Evolutionary conservation across 345 rosid genomes (phyloP).

Genomic region (Populus nigra): DNA sequence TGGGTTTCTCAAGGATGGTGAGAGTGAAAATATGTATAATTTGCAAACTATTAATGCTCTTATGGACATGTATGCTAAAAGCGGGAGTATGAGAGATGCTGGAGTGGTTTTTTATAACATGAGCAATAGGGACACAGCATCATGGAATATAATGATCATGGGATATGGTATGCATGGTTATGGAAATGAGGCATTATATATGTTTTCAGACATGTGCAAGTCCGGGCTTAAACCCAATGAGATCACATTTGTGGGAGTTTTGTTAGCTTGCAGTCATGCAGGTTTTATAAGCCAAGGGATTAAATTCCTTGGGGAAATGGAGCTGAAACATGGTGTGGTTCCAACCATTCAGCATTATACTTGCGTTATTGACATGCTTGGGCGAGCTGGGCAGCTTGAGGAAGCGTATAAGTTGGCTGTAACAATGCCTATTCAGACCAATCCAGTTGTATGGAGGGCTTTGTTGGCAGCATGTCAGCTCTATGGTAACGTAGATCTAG

Average conservation of each 20-base stretch:
- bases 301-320: conserved; percentile 41
- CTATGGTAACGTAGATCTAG: conserved; percentile 41
- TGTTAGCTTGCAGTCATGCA: conserved; percentile 65
- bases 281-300: conserved; percentile 52
- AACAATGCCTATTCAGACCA: conserved; percentile 40
- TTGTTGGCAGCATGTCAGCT: conserved; percentile 49
- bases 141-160: conserved; percentile 64
- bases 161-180: conserved; percentile 61
- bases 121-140: conserved; percentile 47
- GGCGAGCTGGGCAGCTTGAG: conserved; percentile 55
- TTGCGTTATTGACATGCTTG: conserved; percentile 71
- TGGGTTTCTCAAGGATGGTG: conserved; percentile 35
- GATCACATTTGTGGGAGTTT: conserved; percentile 53
- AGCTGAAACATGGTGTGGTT: conserved; percentile 35
- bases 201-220: conserved; percentile 46
- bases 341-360: conserved; percentile 63
- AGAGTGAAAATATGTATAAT: conserved; percentile 15
- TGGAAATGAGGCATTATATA: conserved; percentile 45
- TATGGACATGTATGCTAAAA: conserved; percentile 63
- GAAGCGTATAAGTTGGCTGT: conserved; percentile 56
- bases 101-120: conserved; percentile 40
- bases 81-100: conserved; percentile 57
- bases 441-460: conserved; percentile 59
- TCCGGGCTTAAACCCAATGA: conserved; percentile 45
- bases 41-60: conserved; percentile 39